Percentiles rank a stretch among this genome's conserved stretches.
Conservation (phyloP, 2,329 filamentous ascomycete species). For the Claviceps fusiformis region DNA sequence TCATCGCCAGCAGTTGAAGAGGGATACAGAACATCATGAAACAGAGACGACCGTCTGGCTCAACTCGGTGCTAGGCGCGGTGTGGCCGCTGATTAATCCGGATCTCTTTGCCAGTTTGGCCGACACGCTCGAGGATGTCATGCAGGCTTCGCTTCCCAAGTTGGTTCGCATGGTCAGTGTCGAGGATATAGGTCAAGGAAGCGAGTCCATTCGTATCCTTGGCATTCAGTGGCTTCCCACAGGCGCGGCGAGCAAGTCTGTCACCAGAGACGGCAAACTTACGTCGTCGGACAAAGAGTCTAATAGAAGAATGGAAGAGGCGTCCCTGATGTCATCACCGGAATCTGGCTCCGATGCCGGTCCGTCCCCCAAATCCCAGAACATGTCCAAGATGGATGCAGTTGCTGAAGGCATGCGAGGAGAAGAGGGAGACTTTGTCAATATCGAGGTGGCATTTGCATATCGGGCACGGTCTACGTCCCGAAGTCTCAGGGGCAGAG, state of each 20-base stretch:
- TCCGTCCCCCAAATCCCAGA: conserved; percentile 8
- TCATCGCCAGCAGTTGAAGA: conserved; percentile 36
- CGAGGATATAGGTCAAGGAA: conserved; percentile 64
- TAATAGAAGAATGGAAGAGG: conserved; percentile 21
- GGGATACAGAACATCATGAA: conserved; percentile 26
- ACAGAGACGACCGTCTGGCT: conserved; percentile 60
- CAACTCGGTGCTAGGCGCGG: conserved; percentile 51
- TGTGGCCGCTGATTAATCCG: conserved; percentile 65
- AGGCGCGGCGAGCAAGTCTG: conserved; percentile 50
- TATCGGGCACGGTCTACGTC: conserved; percentile 52
- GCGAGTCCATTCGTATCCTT: conserved; percentile 54
- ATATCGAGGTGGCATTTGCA: conserved; percentile 61
- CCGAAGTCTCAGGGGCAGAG: conserved; percentile 53
- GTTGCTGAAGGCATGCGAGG: conserved; percentile 52
- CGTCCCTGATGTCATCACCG: background rate
- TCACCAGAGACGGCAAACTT: conserved; percentile 44
- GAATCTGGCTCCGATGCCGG: conserved; percentile 3
- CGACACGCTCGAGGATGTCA: conserved; percentile 64
- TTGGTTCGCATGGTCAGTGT: conserved; percentile 62
- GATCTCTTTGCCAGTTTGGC: conserved; percentile 56
- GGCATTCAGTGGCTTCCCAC: conserved; percentile 61
- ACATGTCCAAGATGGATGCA: conserved; percentile 18
- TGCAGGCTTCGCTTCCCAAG: conserved; percentile 61
- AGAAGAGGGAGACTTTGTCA: conserved; percentile 66
- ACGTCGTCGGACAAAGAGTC: conserved; percentile 14